Evolutionary conservation across 2,329 filamentous ascomycete species (phyloP), one percentile per base, ranked within the genome.

Genomic region (Hypoxylon sp.): DNA sequence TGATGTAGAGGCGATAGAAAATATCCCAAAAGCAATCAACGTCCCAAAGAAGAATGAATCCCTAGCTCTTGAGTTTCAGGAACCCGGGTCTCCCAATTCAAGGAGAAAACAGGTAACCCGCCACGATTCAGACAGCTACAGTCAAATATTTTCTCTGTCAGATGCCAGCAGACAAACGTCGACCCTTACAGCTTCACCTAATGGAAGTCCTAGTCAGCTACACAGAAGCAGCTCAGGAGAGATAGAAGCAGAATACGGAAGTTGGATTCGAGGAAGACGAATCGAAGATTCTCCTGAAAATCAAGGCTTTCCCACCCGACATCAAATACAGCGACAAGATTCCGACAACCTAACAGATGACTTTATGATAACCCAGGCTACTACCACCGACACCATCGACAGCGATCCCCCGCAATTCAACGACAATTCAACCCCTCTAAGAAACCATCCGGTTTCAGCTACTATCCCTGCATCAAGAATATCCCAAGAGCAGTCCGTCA

Each of bases 61-160:
- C 4, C 55, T 73, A 4, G 64, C 67, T 13, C 61, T 72, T 51
- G 74, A 71, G 42, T 73, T 67, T n/a, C 52, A 52, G 8, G 72
- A 60, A 32, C 60, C 63, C 0, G 64, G 59, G 21, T 69, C 71
- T 27, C 69, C 69, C 3, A 69, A 61, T 31, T 68, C 42, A 25
- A 63, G 47, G 21, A 63, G 65, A 54, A 65, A 56, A 19, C 49
- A 64, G 1, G 66, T 70, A 11, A 26, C 66, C 2, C 73, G 82
- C 3, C 77, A 83, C 34, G 78, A 84, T 62, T 86, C 83, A 0
- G 82, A 84, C 35, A 84, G 81, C 58, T 81, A 82, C 44, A 71
- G 67, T 6, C 79, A 82, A 41, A 77, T 85, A 66, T 85, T 86
- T 59, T 83, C 80, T 11, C 75, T 81, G 3, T 84, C 83, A 0